These are phyloP conservation scores for Spergularia azorica DNA, from an alignment of 179 eudicot species.

Conservation along the genomic window DNA sequence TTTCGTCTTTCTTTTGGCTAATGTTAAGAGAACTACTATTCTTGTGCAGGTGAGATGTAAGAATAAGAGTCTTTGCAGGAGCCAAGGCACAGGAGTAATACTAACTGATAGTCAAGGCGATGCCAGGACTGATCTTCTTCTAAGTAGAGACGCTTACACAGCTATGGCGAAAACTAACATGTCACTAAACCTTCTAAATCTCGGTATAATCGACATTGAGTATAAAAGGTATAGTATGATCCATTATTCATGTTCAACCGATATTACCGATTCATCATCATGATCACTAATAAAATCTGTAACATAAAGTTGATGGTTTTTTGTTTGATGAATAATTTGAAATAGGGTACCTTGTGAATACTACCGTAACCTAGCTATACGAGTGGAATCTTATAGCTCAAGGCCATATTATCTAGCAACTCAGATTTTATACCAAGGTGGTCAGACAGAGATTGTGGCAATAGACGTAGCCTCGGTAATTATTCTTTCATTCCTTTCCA, in stretches of 20 bases:
- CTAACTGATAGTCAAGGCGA: conserved; percentile 51
- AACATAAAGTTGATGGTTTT: too few species aligned
- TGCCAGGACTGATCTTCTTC: conserved; percentile 53
- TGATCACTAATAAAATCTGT: too few species aligned
- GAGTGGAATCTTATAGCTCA: conserved; percentile 64
- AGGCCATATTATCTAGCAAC: conserved; percentile 59
- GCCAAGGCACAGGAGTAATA: conserved; percentile 49
- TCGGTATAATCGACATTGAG: conserved; percentile 61
- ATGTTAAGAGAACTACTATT: too few species aligned
- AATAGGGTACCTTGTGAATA: conserved; percentile 63
- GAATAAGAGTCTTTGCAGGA: conserved; percentile 43
- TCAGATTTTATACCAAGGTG: conserved; percentile 67
- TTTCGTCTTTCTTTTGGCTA: too few species aligned
- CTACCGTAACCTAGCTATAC: conserved; percentile 46
- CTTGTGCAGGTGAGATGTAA: conserved; percentile 57
- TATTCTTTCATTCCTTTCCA: neutral
- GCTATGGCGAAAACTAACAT: conserved; percentile 63
- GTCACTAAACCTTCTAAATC: conserved; percentile 41
- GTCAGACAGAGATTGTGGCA: conserved; percentile 70
- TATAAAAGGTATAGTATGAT: conserved; percentile 50
- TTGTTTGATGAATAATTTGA: neutral
- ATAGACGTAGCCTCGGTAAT: conserved; percentile 59
- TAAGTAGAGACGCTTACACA: conserved; percentile 54
- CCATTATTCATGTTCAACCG: too few species aligned
- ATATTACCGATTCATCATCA: too few species aligned